Base-by-base conservation (phyloP, 2,329 filamentous ascomycete genomes). In the Aspergillus udagawae region DNA sequence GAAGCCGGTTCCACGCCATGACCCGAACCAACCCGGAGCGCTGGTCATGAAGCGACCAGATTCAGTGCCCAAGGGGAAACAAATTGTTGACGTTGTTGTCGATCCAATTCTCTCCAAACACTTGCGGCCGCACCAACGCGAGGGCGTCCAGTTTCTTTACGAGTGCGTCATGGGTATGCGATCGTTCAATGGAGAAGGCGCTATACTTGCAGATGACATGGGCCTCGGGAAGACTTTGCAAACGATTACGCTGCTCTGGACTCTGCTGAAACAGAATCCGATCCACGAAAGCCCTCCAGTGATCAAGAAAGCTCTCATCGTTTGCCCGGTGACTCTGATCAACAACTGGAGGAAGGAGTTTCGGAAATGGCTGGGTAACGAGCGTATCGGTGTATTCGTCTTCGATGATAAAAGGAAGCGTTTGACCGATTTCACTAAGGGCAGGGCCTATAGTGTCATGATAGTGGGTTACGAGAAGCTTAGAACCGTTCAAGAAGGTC, bases 81-180 rank as follows among this genome's bases (percentile, higher is more conserved):
- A 84, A 53, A 77, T 89, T 51, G 86, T 90, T 1, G 88, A 90
- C 70, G 87, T 91, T 1, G 87, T 90, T 0, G 80, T 91, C 3
- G 88, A 91, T 69, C 88, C 88, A 1, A 72, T 88, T 10, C 68
- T 91, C 17, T 75, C 78, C 7, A 85, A 83, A 60, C 80, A 85
- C 62, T 75, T 91, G 8, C 82, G 87, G 28, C 82, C 83, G 12
- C 88, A 91, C 68, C 88, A 91, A 67, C 80, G 84, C 14, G 84
- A 87, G 65, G 88, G 88, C 23, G 86, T 90, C 0, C 78, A 83
- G 51, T 90, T 91, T 64, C 70, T 91, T 47, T 91, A 91, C 65
- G 87, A 90, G 71, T 90, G 87, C 67, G 85, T 90, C 0, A 90
- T 90, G 87, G 87, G 87, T 4, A 82, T 90, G 80, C 80, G 86